Evolutionary conservation across 768 basidiomycete genomes (phyloP), one percentile per base, ranked within the genome.

Genomic region (Calvatia gigantea): DNA sequence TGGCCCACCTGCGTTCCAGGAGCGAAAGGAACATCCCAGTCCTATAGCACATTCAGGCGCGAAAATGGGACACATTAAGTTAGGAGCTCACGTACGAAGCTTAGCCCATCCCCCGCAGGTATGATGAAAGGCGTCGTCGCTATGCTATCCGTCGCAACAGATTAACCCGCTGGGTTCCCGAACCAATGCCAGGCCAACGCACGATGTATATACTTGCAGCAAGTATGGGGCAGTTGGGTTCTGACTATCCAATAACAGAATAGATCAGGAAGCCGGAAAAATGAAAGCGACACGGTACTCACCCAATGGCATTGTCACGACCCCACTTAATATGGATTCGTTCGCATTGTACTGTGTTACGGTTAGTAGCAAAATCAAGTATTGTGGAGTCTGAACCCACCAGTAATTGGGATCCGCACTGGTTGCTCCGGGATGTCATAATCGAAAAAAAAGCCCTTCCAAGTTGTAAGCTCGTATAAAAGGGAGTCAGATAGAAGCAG

Each of bases 201-300:
- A 81, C 74, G 80, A 81, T 6, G 74, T 74, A 56, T 74, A 80
- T 9, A 83, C 71, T 58, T 79, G 75, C 32, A 82, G 66, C 51
- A 65, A 77, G 62, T 81, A 83, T 5, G 81, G 80, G 2, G 78
- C 74, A 4, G 67, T 69, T 0, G 79, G 79, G 56, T 73, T 72
- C 9, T 73, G 73, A 5, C 79, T 83, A 45, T n/a, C n/a, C n/a
- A n/a, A n/a, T n/a, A n/a, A n/a, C n/a, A n/a, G n/a, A n/a, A n/a
- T n/a, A n/a, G n/a, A n/a, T n/a, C n/a, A n/a, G n/a, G n/a, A n/a
- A n/a, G n/a, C n/a, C n/a, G n/a, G n/a, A n/a, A n/a, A n/a, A n/a
- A n/a, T n/a, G n/a, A n/a, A n/a, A n/a, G n/a, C n/a, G 14, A 28
- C 15, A 31, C 29, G 47, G 29, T n/a, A 56, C 64, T 43, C 56